Conservation (phyloP, 495 filamentous ascomycete species). For the Hypomontagnella monticulosa region DNA sequence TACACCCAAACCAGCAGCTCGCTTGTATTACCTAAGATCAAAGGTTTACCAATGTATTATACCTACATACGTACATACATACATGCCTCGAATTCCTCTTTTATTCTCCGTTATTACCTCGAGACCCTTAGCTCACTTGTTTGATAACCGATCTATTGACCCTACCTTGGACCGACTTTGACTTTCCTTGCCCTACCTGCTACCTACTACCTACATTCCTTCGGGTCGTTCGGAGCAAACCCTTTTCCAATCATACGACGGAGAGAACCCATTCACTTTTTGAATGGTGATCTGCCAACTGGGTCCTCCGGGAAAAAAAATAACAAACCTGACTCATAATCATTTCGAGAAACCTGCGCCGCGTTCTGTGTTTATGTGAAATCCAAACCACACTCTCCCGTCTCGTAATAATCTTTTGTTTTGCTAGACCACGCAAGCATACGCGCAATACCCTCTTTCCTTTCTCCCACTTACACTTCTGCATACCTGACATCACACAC, state of each 20-base stretch:
- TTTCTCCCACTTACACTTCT: not conserved
- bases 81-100: not conserved
- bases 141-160: slow-evolving; percentile 5
- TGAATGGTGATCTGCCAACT: slow-evolving; percentile 25
- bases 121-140: slow-evolving; percentile 9
- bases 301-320: slow-evolving; percentile 11
- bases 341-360: slow-evolving; percentile 30
- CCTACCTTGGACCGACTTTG: too few species aligned
- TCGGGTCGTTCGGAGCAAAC: slow-evolving; percentile 40
- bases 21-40: slow-evolving; percentile 8
- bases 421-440: slow-evolving; percentile 17
- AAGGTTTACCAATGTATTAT: slow-evolving; percentile 1
- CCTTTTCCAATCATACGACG: slow-evolving; percentile 39
- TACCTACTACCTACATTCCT: slow-evolving; percentile 27
- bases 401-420: slow-evolving; percentile 2
- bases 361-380: slow-evolving; percentile 31
- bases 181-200: slow-evolving; percentile 16
- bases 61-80: slow-evolving; percentile 8
- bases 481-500: slow-evolving; percentile 14
- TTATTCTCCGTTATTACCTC: slow-evolving; percentile 3
- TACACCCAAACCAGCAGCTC: not conserved
- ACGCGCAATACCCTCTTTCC: slow-evolving; percentile 7
- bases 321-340: slow-evolving; percentile 28
- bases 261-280: slow-evolving; percentile 9
- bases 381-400: slow-evolving; percentile 9